Percentiles rank a stretch among this genome's conserved stretches.
Conservation (phyloP, 257 asterid genomes). For the Solanum pimpinellifolium region DNA sequence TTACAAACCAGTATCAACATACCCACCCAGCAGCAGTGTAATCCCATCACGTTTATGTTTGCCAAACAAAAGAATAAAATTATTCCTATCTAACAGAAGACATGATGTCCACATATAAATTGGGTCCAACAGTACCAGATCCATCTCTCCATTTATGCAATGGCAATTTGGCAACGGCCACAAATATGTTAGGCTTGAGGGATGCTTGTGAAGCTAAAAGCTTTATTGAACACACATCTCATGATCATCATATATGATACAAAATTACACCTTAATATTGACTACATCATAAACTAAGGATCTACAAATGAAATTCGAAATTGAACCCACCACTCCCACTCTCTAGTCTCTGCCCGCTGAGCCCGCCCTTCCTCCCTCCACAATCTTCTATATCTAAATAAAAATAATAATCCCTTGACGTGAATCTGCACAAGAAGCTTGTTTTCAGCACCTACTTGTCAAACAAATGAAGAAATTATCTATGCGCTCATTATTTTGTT, state of each 20-base stretch:
- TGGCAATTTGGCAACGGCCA: not conserved
- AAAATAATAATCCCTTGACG: not conserved
- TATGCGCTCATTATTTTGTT: not conserved
- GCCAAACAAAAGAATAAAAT: too few relatives aligned
- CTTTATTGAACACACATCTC: not conserved
- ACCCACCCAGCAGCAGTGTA: not conserved
- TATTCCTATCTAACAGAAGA: not conserved
- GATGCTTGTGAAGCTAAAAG: not conserved
- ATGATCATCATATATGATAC: not conserved
- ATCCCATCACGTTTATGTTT: not conserved
- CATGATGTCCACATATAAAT: not conserved
- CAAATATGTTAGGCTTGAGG: not conserved
- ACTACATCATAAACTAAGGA: not conserved
- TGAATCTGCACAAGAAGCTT: constrained; percentile 9
- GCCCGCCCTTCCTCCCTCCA: not conserved
- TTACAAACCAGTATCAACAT: not conserved
- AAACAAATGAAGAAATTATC: constrained; percentile 3
- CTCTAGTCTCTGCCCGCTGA: not conserved
- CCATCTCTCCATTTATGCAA: not conserved
- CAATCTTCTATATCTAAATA: not conserved
- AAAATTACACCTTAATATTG: not conserved
- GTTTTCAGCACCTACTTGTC: not conserved
- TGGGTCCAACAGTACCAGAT: not conserved
- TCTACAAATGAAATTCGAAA: not conserved
- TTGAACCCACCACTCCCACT: not conserved